These are phyloP conservation scores for Ephemerocybe angulata DNA, from an alignment of 768 basidiomycete species.

Conservation along the genomic window DNA sequence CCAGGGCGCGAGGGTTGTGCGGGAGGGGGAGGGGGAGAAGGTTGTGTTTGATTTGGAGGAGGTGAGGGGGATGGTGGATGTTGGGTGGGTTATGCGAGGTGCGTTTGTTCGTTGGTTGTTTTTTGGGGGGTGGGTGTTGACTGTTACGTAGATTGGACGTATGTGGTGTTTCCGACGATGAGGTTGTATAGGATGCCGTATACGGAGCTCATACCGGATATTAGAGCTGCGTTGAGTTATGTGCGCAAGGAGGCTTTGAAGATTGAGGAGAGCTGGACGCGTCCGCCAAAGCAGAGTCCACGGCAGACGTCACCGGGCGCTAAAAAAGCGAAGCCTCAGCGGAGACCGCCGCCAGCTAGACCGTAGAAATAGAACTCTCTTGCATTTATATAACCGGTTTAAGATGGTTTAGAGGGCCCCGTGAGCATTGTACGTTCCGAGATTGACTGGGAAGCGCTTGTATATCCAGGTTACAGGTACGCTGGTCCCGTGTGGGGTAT, in stretches of 20 bases:
- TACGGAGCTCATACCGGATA: slow-evolving; percentile 1
- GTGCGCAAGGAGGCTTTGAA: not conserved
- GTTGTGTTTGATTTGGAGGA: slow-evolving; percentile 8
- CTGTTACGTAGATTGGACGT: slow-evolving; percentile 7
- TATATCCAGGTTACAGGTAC: no score
- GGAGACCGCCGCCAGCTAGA: no score
- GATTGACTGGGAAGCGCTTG: no score
- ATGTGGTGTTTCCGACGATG: slow-evolving; percentile 8
- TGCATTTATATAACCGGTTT: no score
- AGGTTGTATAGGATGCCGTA: slow-evolving; percentile 6
- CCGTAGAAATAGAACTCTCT: no score
- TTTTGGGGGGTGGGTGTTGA: not conserved
- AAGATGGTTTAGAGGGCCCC: no score
- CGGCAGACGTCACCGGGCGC: no score
- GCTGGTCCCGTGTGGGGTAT: no score
- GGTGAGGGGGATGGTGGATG: not conserved
- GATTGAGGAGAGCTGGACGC: not conserved
- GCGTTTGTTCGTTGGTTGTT: not conserved
- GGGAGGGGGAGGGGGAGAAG: not conserved
- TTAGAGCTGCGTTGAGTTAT: not conserved
- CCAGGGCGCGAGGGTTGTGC: slow-evolving; percentile 4
- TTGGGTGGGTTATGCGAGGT: slow-evolving; percentile 6
- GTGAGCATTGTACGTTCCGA: no score
- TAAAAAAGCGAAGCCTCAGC: no score
- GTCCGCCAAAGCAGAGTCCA: not conserved